Evolutionary conservation across 2,329 filamentous ascomycete genomes (phyloP).

Genomic region (Ustulina deusta): DNA sequence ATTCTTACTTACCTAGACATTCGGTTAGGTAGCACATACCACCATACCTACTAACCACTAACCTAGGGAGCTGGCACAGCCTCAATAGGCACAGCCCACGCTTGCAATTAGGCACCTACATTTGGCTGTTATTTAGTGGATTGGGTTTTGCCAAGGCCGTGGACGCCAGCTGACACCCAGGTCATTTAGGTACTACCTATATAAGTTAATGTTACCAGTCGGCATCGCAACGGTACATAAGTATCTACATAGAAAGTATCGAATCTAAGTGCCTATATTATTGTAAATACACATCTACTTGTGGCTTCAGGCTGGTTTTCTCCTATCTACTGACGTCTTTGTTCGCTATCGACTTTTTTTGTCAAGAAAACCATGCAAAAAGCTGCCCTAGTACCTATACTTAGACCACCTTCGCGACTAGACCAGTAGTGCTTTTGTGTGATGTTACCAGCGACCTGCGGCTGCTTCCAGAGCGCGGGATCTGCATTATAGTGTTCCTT

Average conservation of each 20-base stretch:
- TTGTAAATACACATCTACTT: too few relatives aligned
- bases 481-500: neutral
- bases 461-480: neutral
- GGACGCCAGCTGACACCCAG: too few relatives aligned
- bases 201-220: too few relatives aligned
- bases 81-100: slow-evolving; percentile 1
- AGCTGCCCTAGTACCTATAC: neutral
- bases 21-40: neutral
- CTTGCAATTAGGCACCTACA: neutral
- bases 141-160: neutral
- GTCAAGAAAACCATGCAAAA: neutral
- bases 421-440: neutral
- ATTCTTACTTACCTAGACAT: too few relatives aligned
- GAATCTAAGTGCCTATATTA: too few relatives aligned
- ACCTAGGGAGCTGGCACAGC: neutral
- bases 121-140: neutral
- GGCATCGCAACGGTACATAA: too few relatives aligned
- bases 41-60: too few relatives aligned
- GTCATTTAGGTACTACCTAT: too few relatives aligned
- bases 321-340: neutral
- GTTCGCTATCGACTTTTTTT: neutral
- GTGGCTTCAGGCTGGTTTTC: too few relatives aligned
- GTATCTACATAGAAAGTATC: too few relatives aligned
- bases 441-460: neutral
- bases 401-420: too few relatives aligned